phyloP scores from a whole-genome alignment of 352 stramenopile genomes.

The Salisapilia sapeloensis region DNA sequence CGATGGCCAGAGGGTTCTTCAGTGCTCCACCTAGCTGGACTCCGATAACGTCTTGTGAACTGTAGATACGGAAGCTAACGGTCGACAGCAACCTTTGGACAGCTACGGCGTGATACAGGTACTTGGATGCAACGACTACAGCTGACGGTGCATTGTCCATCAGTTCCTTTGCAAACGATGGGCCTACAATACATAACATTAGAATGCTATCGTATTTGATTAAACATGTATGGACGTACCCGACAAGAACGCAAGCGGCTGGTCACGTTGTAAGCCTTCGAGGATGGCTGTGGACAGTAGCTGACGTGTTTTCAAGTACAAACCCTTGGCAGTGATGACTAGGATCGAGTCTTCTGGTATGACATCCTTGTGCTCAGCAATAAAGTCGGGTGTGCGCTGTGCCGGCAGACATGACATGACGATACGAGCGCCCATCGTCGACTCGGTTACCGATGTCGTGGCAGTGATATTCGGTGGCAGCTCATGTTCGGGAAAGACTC shows the following conservation, averaged over 20 bases:
- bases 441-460: slow-evolving; percentile 78
- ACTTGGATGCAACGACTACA: slow-evolving; percentile 90
- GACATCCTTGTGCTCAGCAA: slow-evolving; percentile 67
- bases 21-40: slow-evolving; percentile 93
- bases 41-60: slow-evolving; percentile 86
- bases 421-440: slow-evolving; percentile 75
- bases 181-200: no score
- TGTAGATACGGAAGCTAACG: slow-evolving; percentile 90
- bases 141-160: slow-evolving; percentile 89
- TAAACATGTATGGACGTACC: no score
- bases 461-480: slow-evolving; percentile 74
- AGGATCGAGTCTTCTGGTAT: slow-evolving; percentile 85
- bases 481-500: slow-evolving; percentile 82
- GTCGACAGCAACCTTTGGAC: slow-evolving; percentile 76
- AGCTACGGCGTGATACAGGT: slow-evolving; percentile 77
- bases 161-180: slow-evolving; percentile 95
- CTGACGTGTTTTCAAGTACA: slow-evolving; percentile 91
- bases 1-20: slow-evolving; percentile 97
- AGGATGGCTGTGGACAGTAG: slow-evolving; percentile 92
- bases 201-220: no score
- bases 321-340: slow-evolving; percentile 89
- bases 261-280: slow-evolving; percentile 78
- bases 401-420: slow-evolving; percentile 94
- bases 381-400: slow-evolving; percentile 87
- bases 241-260: slow-evolving; percentile 91